Conservation (phyloP, 768 basidiomycete genomes). For the Scleroderma citrinum region DNA sequence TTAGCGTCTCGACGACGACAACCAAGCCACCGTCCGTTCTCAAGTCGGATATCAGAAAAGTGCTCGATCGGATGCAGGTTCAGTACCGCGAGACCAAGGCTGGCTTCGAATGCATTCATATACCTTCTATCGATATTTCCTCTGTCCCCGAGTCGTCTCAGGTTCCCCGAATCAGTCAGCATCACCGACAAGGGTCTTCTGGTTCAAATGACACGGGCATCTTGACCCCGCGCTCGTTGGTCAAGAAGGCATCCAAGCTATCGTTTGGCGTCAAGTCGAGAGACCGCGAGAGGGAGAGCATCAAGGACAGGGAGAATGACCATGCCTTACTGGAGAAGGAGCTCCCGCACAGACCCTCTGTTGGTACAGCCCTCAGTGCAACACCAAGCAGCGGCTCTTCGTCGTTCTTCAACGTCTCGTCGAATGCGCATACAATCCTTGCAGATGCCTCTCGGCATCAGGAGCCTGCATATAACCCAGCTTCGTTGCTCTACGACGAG, state of each 20-base stretch:
- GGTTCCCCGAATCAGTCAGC: slow-evolving; percentile 26
- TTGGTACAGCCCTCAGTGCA: slow-evolving; percentile 47
- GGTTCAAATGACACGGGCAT: slow-evolving; percentile 49
- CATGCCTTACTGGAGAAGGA: slow-evolving; percentile 39
- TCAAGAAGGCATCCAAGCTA: slow-evolving; percentile 72
- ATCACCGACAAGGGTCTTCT: slow-evolving; percentile 40
- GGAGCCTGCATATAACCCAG: slow-evolving; percentile 12
- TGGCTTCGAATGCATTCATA: slow-evolving; percentile 95
- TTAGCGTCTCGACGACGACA: slow-evolving; percentile 89
- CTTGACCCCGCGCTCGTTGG: slow-evolving; percentile 49
- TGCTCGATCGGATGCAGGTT: slow-evolving; percentile 92
- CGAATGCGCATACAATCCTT: slow-evolving; percentile 40
- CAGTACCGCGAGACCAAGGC: slow-evolving; percentile 86
- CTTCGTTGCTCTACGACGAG: slow-evolving; percentile 23
- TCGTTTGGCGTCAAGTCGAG: slow-evolving; percentile 66
- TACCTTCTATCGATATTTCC: slow-evolving; percentile 88
- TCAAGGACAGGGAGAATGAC: slow-evolving; percentile 41
- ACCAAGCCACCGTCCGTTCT: slow-evolving; percentile 79
- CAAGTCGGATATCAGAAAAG: slow-evolving; percentile 78
- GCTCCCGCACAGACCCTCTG: slow-evolving; percentile 37
- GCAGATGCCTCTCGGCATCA: slow-evolving; percentile 29
- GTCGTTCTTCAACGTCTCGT: slow-evolving; percentile 79
- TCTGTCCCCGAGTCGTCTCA: slow-evolving; percentile 49
- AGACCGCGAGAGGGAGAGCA: slow-evolving; percentile 40
- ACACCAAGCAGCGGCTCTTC: slow-evolving; percentile 74